phyloP scores from a whole-genome alignment of 805 yeast species.

The Wickerhamomyces mucosus region DNA sequence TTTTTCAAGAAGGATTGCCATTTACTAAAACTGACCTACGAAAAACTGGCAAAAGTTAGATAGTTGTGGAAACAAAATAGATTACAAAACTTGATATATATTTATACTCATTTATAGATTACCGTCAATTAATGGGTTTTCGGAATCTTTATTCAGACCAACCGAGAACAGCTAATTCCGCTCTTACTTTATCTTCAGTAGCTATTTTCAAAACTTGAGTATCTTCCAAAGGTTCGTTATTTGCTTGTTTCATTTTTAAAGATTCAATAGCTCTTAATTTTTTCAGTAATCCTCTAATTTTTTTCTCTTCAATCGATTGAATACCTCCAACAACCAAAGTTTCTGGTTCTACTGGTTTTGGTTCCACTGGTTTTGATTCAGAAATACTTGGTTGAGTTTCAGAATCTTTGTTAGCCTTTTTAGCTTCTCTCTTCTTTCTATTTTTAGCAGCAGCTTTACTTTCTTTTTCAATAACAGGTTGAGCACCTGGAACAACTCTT shows the following conservation, averaged over 20 bases:
- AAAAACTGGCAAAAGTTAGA: too few relatives aligned
- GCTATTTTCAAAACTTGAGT: slow-evolving; percentile 86
- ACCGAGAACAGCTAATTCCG: slow-evolving; percentile 68
- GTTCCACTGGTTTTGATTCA: slow-evolving; percentile 5
- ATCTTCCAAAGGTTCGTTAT: slow-evolving; percentile 80
- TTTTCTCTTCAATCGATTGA: slow-evolving; percentile 78
- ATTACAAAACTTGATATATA: neutral
- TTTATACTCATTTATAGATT: too few relatives aligned
- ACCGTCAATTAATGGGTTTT: too few relatives aligned
- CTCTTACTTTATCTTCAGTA: slow-evolving; percentile 74
- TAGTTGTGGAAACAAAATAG: slow-evolving; percentile 1
- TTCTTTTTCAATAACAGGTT: slow-evolving; percentile 34
- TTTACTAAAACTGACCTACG: slow-evolving; percentile 42
- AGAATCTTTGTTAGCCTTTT: slow-evolving; percentile 23
- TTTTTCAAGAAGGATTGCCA: slow-evolving; percentile 34
- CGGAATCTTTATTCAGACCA: slow-evolving; percentile 48
- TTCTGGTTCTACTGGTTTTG: slow-evolving; percentile 11
- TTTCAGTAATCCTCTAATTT: slow-evolving; percentile 81
- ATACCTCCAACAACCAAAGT: slow-evolving; percentile 52
- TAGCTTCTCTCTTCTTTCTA: slow-evolving; percentile 65
- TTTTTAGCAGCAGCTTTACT: slow-evolving; percentile 63
- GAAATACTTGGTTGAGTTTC: slow-evolving; percentile 2
- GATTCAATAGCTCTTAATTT: slow-evolving; percentile 93
- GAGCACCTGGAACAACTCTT: slow-evolving; percentile 51
- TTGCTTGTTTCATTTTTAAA: slow-evolving; percentile 74